Evolutionary conservation across 768 basidiomycete species (phyloP).

Genomic region (Boletus tylopilopsis): DNA sequence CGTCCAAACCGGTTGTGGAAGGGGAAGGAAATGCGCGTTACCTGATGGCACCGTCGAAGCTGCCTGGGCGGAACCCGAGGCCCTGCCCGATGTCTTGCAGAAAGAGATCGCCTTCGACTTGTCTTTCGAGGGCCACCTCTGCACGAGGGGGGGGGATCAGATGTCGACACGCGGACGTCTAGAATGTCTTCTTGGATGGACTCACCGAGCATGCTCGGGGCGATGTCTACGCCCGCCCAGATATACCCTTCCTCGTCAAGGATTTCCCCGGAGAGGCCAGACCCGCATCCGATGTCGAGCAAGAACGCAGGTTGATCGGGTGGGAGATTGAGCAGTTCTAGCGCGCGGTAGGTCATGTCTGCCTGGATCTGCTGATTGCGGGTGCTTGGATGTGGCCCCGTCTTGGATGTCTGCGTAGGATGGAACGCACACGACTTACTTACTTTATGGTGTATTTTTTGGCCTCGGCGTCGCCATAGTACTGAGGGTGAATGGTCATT

Average conservation of each 20-base stretch:
- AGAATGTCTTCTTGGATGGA: slow-evolving; percentile 2
- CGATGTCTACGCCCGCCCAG: slow-evolving; percentile 93
- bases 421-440: slow-evolving; percentile 27
- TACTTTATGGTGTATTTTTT: slow-evolving; percentile 97
- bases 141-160: not conserved
- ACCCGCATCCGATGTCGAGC: slow-evolving; percentile 95
- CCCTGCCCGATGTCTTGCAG: slow-evolving; percentile 98
- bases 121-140: slow-evolving; percentile 95
- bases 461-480: slow-evolving; percentile 94
- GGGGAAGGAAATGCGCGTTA: slow-evolving; percentile 26
- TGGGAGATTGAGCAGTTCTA: slow-evolving; percentile 86
- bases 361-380: slow-evolving; percentile 97
- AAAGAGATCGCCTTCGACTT: slow-evolving; percentile 95
- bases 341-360: slow-evolving; percentile 93
- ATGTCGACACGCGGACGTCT: not conserved
- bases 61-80: slow-evolving; percentile 93
- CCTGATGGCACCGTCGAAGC: slow-evolving; percentile 98
- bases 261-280: slow-evolving; percentile 95
- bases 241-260: slow-evolving; percentile 90
- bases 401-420: not conserved
- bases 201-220: slow-evolving; percentile 95
- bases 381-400: slow-evolving; percentile 53
- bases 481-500: slow-evolving; percentile 45
- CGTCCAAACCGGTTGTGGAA: not conserved
- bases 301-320: slow-evolving; percentile 77